Evolutionary conservation across 2,329 filamentous ascomycete genomes (phyloP).

Genomic region (Tolypocladium album): DNA sequence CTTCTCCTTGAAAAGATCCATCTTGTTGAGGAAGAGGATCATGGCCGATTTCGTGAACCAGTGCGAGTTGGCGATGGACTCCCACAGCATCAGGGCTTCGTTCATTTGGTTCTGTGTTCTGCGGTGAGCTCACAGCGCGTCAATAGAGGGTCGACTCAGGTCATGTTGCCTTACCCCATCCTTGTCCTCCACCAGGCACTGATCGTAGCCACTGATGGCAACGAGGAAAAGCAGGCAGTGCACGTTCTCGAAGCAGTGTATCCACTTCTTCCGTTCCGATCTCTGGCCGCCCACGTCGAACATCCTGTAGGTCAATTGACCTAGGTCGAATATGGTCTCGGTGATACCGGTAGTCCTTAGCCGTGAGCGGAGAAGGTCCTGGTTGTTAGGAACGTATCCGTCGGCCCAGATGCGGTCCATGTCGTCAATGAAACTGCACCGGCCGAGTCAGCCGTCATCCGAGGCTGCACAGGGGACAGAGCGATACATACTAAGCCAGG

Average conservation of each 20-base stretch:
- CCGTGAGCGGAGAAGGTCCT: conserved; percentile 90
- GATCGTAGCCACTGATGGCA: conserved; percentile 95
- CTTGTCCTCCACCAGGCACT: conserved; percentile 91
- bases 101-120: conserved; percentile 66
- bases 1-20: conserved; percentile 82
- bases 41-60: conserved; percentile 89
- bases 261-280: conserved; percentile 98
- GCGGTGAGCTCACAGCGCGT: background rate
- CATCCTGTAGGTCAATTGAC: conserved; percentile 91
- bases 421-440: conserved; percentile 80
- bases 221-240: conserved; percentile 94
- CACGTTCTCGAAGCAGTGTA: conserved; percentile 97
- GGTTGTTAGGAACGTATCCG: conserved; percentile 90
- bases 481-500: conserved; percentile 65
- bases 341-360: conserved; percentile 97
- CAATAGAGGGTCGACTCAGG: background rate
- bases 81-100: conserved; percentile 76
- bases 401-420: conserved; percentile 82
- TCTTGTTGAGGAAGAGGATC: conserved; percentile 85
- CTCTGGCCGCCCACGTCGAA: conserved; percentile 94
- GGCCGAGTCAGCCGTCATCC: background rate
- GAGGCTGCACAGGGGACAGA: background rate
- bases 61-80: conserved; percentile 78
- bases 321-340: conserved; percentile 91
- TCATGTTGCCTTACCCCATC: conserved; percentile 43